These are phyloP conservation scores for Pholiota adiposa DNA, from an alignment of 1,284 basidiomycete species.

Conservation along the genomic window DNA sequence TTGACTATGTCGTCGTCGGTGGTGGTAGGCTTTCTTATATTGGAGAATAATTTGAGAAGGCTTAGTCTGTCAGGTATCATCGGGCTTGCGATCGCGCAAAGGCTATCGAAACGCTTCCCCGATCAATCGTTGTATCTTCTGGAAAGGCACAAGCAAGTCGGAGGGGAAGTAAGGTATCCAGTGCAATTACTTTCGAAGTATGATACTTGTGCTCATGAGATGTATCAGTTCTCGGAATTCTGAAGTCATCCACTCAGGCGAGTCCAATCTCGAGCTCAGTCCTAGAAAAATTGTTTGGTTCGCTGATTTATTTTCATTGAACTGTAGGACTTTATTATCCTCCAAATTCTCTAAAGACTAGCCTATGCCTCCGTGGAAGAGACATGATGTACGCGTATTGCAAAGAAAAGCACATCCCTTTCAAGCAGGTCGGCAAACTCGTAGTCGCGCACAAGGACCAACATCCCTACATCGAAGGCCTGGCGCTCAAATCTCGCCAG, in stretches of 20 bases:
- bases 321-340: slow-evolving; percentile 87
- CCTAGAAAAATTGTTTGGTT: slow-evolving; percentile 1
- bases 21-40: slow-evolving; percentile 58
- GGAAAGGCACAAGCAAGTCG: slow-evolving; percentile 76
- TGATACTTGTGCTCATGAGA: neutral
- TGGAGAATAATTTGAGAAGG: neutral
- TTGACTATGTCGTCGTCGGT: slow-evolving; percentile 95
- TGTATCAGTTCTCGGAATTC: slow-evolving; percentile 84
- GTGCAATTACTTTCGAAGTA: neutral
- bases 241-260: slow-evolving; percentile 93
- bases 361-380: slow-evolving; percentile 86
- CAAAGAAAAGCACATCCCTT: slow-evolving; percentile 64
- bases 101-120: slow-evolving; percentile 70
- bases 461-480: slow-evolving; percentile 67
- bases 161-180: slow-evolving; percentile 82
- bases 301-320: neutral
- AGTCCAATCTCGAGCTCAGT: neutral
- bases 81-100: slow-evolving; percentile 86
- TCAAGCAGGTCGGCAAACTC: slow-evolving; percentile 85
- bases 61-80: slow-evolving; percentile 64
- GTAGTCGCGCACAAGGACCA: slow-evolving; percentile 79
- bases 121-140: slow-evolving; percentile 83
- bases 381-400: slow-evolving; percentile 86
- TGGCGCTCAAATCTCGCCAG: slow-evolving; percentile 66
- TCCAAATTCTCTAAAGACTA: slow-evolving; percentile 82